phyloP scores from a whole-genome alignment of 129 eudicot species.

The Lactuca sativa region DNA sequence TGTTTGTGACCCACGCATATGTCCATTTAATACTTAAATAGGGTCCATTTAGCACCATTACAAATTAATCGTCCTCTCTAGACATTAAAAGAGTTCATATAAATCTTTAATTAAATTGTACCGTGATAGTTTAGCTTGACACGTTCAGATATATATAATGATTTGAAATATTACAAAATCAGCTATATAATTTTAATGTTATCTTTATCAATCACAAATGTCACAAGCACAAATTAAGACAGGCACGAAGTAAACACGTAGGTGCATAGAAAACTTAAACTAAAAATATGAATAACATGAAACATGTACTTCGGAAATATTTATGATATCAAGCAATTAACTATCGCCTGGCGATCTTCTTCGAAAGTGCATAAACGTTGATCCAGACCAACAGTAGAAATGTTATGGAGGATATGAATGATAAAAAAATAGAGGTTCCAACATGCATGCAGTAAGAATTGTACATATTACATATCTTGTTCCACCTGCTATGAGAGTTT shows the following conservation, averaged over 20 bases:
- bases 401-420: conserved; percentile 49
- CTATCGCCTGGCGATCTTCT: conserved; percentile 37
- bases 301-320: not conserved
- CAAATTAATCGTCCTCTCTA: too few species aligned
- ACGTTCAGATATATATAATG: too few species aligned
- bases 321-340: not conserved
- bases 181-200: too few species aligned
- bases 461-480: conserved; percentile 49
- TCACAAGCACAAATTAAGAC: not conserved
- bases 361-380: conserved; percentile 49
- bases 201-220: not conserved
- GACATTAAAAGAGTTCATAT: too few species aligned
- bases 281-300: not conserved
- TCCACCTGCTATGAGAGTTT: conserved; percentile 54
- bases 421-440: conserved; percentile 40
- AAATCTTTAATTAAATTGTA: too few species aligned
- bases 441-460: conserved; percentile 52
- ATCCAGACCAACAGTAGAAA: conserved; percentile 59
- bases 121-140: too few species aligned
- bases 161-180: not conserved
- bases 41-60: too few species aligned
- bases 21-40: too few species aligned
- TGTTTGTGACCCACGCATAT: too few species aligned
- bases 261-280: not conserved
- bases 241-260: not conserved